A percentile compares a stretch with the other conserved stretches of the same genome.
Conservation (phyloP, 306 rosid species). For the Hippophae tibetana region DNA sequence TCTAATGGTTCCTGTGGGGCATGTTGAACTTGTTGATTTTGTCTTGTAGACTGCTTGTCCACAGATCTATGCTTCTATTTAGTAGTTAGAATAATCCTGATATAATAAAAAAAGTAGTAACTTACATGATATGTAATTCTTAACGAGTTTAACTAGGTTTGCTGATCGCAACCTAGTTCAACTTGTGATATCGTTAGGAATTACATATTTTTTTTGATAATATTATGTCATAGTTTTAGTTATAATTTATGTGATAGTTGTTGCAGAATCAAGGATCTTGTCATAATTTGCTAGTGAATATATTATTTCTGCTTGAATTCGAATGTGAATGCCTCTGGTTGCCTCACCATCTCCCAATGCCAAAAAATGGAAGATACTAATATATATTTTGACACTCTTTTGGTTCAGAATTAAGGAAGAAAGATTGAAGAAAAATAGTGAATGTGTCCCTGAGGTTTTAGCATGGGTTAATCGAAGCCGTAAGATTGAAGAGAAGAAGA, state of each 20-base stretch:
- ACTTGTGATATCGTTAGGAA: too few species aligned
- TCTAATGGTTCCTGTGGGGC: too few species aligned
- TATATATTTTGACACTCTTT: neutral
- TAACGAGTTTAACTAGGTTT: too few species aligned
- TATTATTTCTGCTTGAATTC: neutral
- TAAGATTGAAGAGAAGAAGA: constrained; percentile 54
- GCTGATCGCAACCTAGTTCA: too few species aligned
- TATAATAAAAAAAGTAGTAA: too few species aligned
- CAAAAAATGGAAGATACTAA: constrained; percentile 1
- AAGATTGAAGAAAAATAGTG: constrained; percentile 59
- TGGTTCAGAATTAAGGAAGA: constrained; percentile 64
- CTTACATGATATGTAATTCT: too few species aligned
- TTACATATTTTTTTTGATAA: too few species aligned
- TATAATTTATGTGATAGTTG: neutral
- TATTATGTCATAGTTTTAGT: too few species aligned
- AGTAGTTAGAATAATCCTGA: too few species aligned
- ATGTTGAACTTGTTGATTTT: too few species aligned
- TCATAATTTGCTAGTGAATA: neutral
- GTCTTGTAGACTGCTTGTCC: too few species aligned
- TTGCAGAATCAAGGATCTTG: neutral
- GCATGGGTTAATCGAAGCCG: constrained; percentile 83
- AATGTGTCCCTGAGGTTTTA: constrained; percentile 55
- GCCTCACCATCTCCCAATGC: neutral
- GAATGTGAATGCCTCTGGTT: neutral
- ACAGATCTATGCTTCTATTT: too few species aligned